A percentile compares a stretch with the other conserved stretches of the same genome.
These are phyloP conservation scores for Alternaria sp. DNA, from an alignment of 2,329 filamentous ascomycete species.

Conservation along the genomic window DNA sequence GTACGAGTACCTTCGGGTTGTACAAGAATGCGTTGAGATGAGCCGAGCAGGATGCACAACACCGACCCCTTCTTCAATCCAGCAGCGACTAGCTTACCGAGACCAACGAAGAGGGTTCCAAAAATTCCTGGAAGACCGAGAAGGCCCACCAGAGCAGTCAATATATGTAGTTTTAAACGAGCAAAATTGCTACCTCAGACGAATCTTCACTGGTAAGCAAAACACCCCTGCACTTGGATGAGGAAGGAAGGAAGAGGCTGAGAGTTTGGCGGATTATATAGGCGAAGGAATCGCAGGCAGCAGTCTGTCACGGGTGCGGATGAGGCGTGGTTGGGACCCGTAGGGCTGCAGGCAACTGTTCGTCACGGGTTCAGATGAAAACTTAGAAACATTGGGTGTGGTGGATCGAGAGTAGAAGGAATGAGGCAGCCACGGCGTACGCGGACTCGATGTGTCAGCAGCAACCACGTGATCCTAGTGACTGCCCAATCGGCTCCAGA, in stretches of 20 bases:
- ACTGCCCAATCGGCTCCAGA: not conserved
- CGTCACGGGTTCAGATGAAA: not conserved
- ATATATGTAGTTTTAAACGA: not conserved
- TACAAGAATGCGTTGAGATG: not conserved
- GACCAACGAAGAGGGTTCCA: not conserved
- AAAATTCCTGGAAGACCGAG: not conserved
- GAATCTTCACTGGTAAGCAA: not conserved
- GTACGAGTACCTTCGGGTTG: not conserved
- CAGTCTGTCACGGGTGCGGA: not conserved
- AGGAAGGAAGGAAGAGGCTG: not conserved
- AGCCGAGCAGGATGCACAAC: not conserved
- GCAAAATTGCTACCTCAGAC: not conserved
- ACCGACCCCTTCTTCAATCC: not conserved
- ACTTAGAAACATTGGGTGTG: not conserved
- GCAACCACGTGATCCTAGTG: not conserved
- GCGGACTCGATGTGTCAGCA: not conserved
- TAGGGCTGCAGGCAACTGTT: not conserved
- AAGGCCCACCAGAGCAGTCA: not conserved
- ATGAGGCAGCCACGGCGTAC: not conserved
- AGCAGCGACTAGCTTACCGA: not conserved
- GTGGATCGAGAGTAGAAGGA: not conserved
- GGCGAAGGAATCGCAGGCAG: not conserved
- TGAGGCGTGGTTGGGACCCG: not conserved
- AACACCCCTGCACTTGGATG: not conserved
- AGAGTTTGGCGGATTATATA: not conserved